Conservation (phyloP, 2,329 filamentous ascomycete species). For the Neocatenulostroma microsporum region DNA sequence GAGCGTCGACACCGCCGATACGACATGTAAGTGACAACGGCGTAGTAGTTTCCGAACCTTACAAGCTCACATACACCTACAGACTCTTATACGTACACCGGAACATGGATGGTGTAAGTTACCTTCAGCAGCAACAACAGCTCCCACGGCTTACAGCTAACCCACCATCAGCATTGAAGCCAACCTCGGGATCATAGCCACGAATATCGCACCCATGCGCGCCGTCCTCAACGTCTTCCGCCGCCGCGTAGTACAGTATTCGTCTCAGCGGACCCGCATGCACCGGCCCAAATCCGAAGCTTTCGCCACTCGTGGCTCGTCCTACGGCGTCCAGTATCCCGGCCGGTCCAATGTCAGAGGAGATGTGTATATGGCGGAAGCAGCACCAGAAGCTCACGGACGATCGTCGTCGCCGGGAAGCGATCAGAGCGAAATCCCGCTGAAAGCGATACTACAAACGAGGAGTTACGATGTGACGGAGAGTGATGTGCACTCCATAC, state of each 20-base stretch:
- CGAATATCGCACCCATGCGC: conserved; percentile 17
- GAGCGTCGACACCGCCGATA: conserved; percentile 9
- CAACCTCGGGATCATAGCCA: conserved; percentile 25
- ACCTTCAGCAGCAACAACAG: no score
- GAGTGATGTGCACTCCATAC: conserved; percentile 1
- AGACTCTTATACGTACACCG: conserved; percentile 21
- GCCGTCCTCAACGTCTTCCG: not conserved
- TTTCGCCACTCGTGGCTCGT: no score
- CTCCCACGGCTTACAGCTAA: not conserved
- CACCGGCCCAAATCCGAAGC: not conserved
- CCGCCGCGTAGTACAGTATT: not conserved
- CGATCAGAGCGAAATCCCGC: conserved; percentile 2
- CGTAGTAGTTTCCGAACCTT: no score
- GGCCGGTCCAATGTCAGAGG: no score
- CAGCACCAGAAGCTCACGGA: not conserved
- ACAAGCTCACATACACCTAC: not conserved
- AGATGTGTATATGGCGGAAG: no score
- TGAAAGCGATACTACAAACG: conserved; percentile 2
- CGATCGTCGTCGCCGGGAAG: not conserved
- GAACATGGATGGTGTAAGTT: conserved; percentile 20
- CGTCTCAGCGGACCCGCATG: not conserved
- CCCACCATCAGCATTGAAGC: conserved; percentile 14
- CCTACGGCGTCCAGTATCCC: no score
- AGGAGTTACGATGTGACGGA: not conserved
- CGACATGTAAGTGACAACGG: conserved; percentile 15